Conservation (phyloP, 192 early-diverging fungal species). For the Lobosporangium transversale region DNA sequence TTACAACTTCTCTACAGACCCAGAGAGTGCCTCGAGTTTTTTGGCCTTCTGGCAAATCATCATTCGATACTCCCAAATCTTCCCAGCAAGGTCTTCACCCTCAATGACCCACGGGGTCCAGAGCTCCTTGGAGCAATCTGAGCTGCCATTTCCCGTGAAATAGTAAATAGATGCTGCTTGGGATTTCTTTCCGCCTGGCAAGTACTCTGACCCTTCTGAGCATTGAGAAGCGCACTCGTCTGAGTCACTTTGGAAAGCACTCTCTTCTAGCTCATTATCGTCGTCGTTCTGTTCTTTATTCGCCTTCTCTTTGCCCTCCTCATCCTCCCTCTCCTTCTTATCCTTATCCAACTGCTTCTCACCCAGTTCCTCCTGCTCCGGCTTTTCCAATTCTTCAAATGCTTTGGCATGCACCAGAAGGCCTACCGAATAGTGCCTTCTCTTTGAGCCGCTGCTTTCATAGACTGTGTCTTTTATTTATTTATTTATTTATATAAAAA, state of each 20-base stretch:
- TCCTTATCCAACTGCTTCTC: too few relatives aligned
- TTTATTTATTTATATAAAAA: too few relatives aligned
- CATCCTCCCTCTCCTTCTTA: too few relatives aligned
- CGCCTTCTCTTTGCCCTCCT: background rate
- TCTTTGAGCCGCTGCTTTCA: conserved; percentile 8
- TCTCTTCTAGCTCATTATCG: conserved; percentile 3
- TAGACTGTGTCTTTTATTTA: background rate
- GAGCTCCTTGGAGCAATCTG: conserved; percentile 11
- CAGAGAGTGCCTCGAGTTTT: conserved; percentile 2
- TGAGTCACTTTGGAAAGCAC: background rate
- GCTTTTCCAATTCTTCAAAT: too few relatives aligned
- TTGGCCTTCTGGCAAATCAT: conserved; percentile 5
- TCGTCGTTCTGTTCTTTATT: conserved; percentile 3
- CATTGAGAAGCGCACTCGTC: background rate
- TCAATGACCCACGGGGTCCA: conserved; percentile 7
- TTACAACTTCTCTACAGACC: conserved; percentile 2
- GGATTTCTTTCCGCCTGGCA: background rate
- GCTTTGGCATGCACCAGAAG: too few relatives aligned
- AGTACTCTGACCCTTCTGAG: background rate
- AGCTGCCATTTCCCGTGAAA: conserved; percentile 1
- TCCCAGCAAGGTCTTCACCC: conserved; percentile 3
- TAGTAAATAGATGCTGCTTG: conserved; percentile 13
- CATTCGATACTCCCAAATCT: conserved; percentile 7
- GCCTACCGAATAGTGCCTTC: too few relatives aligned
- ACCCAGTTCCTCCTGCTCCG: too few relatives aligned